Evolutionary conservation across 2,329 filamentous ascomycete species (phyloP).

Genomic region (Scleromitrula shiraiana): DNA sequence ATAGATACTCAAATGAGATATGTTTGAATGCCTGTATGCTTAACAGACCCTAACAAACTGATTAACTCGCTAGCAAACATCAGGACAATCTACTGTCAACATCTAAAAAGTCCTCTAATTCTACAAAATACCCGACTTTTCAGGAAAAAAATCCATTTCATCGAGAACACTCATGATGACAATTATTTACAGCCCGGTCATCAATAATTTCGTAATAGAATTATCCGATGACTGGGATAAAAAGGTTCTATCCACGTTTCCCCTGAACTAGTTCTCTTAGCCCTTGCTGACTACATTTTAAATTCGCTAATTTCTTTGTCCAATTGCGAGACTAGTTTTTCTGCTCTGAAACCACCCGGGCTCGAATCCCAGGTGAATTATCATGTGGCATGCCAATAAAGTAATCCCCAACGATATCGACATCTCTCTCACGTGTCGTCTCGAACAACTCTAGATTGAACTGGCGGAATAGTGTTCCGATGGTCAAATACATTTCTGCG

Average conservation of each 20-base stretch:
- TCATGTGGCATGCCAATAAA: not conserved
- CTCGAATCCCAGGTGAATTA: not conserved
- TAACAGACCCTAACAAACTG: no score
- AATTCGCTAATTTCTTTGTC: not conserved
- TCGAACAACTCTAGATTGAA: not conserved
- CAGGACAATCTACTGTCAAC: not conserved
- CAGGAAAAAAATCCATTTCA: not conserved
- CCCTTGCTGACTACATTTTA: not conserved
- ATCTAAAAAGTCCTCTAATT: not conserved
- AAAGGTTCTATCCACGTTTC: not conserved
- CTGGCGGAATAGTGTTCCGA: not conserved
- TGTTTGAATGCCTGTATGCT: no score
- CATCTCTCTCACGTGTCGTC: not conserved
- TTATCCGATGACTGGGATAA: not conserved
- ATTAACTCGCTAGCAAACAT: not conserved
- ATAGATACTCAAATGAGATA: no score
- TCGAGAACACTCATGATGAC: not conserved
- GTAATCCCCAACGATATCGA: not conserved
- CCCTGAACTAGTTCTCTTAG: not conserved
- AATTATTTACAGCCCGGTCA: not conserved
- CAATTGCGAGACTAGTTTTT: not conserved
- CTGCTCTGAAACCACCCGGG: not conserved
- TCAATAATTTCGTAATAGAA: not conserved
- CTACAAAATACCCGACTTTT: not conserved
- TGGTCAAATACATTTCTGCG: not conserved